Percentiles rank a stretch among this genome's conserved stretches.
Conservation (phyloP, 2,329 filamentous ascomycete genomes). For the Ceratocystis colombiana region DNA sequence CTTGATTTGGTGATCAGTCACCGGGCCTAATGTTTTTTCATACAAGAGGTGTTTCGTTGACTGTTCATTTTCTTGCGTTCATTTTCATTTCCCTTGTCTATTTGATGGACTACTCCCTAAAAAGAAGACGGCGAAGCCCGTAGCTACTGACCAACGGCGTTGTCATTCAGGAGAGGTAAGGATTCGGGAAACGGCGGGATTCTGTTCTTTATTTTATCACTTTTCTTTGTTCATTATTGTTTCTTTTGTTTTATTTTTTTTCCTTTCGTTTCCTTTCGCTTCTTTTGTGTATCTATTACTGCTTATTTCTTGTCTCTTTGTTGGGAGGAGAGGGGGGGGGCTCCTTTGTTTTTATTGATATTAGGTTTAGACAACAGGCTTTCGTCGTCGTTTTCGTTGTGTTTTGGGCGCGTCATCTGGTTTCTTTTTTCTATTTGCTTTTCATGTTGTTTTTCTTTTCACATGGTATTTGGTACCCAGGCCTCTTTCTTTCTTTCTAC, state of each 20-base stretch:
- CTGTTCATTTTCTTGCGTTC: background rate
- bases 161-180: background rate
- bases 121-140: background rate
- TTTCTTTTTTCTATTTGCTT: slow-evolving; percentile 14
- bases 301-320: background rate
- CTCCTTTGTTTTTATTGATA: slow-evolving; percentile 10
- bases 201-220: background rate
- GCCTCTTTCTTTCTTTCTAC: slow-evolving; percentile 8
- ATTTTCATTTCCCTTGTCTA: slow-evolving; percentile 4
- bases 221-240: background rate
- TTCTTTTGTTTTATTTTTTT: slow-evolving; percentile 9
- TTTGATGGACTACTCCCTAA: slow-evolving; percentile 10
- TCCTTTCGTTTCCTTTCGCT: background rate
- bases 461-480: slow-evolving; percentile 12
- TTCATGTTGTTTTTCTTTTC: slow-evolving; percentile 8
- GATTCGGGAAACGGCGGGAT: background rate
- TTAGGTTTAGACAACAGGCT: slow-evolving; percentile 3
- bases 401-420: slow-evolving; percentile 9
- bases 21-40: background rate
- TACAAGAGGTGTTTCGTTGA: background rate
- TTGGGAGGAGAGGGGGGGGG: background rate
- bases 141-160: slow-evolving; percentile 2
- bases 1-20: background rate
- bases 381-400: background rate
- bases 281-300: slow-evolving; percentile 14